Evolutionary conservation across 768 basidiomycete genomes (phyloP), one percentile per base, ranked within the genome.

Genomic region (Austroboletus eburneus): DNA sequence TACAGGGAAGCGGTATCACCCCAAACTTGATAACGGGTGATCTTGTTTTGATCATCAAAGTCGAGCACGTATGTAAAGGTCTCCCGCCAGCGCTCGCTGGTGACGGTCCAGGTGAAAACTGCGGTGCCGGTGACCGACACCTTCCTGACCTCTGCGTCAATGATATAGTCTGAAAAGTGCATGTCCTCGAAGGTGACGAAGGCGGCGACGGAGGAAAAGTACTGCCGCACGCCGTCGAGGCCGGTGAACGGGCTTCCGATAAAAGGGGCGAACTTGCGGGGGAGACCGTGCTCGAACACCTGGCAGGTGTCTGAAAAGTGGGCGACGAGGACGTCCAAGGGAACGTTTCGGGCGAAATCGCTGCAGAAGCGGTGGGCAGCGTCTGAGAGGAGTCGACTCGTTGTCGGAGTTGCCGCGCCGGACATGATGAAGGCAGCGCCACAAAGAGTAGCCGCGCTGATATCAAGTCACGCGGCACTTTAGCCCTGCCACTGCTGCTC

Each of bases 1-100:
- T 80, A 81, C 9, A 79, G 74, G 5, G 81, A 77, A 10, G 80
- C 82, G 7, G 81, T 78, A 61, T 85, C 83, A 10, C 79, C 80
- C 82, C 83, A 85, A 2, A 85, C 72, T 56, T 85, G 77, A 70
- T 81, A 83, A 35, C 72, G 67, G 20, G 68, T 68, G n/a, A 85
- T 67, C 62, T 77, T 83, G 45, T 64, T 57, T 23, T 74, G 71
- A 20, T 77, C 69, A 45, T 83, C 81, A 57, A 83, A 83, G 58
- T 79, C 78, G 50, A 85, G 61, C 16, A 75, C 68, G 54, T 83
- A 83, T 9, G 69, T 64, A 54, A 85, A 85, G 14, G 69, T 72
- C 67, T 85, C 83, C 22, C 78, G 64, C 83, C 83, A 85, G 39
- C 69, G 71, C 57, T 83, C 68, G 36, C 60, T 56, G 5, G 77